These are phyloP conservation scores for Stemphylium beticola DNA, from an alignment of 2,329 filamentous ascomycete genomes.

Conservation along the genomic window DNA sequence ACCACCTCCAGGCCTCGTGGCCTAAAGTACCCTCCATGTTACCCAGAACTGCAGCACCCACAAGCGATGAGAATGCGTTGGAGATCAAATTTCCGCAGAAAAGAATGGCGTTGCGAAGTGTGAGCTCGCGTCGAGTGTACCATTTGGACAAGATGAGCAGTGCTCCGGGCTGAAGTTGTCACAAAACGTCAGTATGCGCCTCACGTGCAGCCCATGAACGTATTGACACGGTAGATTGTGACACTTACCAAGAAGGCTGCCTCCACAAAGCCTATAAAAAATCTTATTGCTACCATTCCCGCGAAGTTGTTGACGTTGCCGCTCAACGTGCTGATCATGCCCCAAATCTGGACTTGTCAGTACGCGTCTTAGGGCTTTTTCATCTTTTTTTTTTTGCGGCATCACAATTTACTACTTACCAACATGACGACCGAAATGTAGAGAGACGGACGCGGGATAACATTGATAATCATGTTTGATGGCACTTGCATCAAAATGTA, in stretches of 20 bases:
- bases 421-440: slow-evolving; percentile 49
- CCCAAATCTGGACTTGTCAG: slow-evolving; percentile 38
- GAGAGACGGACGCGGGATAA: slow-evolving; percentile 40
- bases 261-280: slow-evolving; percentile 48
- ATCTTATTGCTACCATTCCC: slow-evolving; percentile 48
- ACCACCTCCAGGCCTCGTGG: slow-evolving; percentile 50
- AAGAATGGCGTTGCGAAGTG: slow-evolving; percentile 48
- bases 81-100: slow-evolving; percentile 54
- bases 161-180: slow-evolving; percentile 57
- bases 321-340: slow-evolving; percentile 47
- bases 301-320: slow-evolving; percentile 42
- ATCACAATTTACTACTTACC: background rate
- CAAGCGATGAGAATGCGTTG: slow-evolving; percentile 54
- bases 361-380: background rate
- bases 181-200: background rate
- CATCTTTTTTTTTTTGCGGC: background rate
- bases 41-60: slow-evolving; percentile 50
- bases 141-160: slow-evolving; percentile 69
- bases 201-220: no score
- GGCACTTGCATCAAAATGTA: slow-evolving; percentile 43
- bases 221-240: background rate
- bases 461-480: slow-evolving; percentile 54
- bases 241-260: slow-evolving; percentile 55
- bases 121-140: slow-evolving; percentile 64
- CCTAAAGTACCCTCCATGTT: slow-evolving; percentile 46